Conservation (phyloP, 495 filamentous ascomycete genomes). For the Penicillium ucsense region DNA sequence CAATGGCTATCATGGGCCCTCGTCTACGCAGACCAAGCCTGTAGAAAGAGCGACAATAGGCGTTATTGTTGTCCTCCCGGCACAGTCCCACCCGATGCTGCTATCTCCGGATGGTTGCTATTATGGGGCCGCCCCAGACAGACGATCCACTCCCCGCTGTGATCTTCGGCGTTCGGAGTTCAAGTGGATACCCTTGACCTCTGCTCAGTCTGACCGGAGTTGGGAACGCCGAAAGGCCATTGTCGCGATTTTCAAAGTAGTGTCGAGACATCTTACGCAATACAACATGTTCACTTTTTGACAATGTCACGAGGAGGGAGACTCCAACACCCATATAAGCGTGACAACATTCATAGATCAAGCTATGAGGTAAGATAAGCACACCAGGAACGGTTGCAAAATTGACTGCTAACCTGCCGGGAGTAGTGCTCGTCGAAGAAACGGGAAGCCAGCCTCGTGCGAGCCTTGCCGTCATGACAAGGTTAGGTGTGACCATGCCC, state of each 20-base stretch:
- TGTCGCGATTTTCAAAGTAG: not conserved
- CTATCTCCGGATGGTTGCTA: not conserved
- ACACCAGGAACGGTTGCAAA: not conserved
- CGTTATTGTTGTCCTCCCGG: not conserved
- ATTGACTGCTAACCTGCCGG: not conserved
- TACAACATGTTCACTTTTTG: not conserved
- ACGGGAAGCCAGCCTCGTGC: conserved; percentile 37
- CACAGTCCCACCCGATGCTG: not conserved
- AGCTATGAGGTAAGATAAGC: not conserved
- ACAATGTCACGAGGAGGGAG: not conserved
- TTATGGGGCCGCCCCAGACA: not conserved
- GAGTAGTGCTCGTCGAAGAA: conserved; percentile 25
- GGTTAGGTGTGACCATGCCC: conserved; percentile 36
- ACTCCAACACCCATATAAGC: not conserved
- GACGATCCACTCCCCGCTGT: conserved; percentile 4
- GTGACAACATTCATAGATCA: not conserved
- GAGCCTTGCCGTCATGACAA: conserved; percentile 41
- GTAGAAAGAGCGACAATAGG: not conserved
- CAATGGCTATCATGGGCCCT: not conserved
- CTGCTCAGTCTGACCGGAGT: conserved; percentile 1
- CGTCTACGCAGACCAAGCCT: not conserved
- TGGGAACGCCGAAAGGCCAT: conserved; percentile 7
- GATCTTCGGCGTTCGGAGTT: conserved; percentile 6
- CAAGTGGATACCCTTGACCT: conserved; percentile 4
- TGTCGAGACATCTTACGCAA: too few species aligned